Percentiles rank a stretch among this genome's conserved stretches.
These are phyloP conservation scores for Paraphoma sp. DNA, from an alignment of 2,329 filamentous ascomycete genomes.

Conservation along the genomic window DNA sequence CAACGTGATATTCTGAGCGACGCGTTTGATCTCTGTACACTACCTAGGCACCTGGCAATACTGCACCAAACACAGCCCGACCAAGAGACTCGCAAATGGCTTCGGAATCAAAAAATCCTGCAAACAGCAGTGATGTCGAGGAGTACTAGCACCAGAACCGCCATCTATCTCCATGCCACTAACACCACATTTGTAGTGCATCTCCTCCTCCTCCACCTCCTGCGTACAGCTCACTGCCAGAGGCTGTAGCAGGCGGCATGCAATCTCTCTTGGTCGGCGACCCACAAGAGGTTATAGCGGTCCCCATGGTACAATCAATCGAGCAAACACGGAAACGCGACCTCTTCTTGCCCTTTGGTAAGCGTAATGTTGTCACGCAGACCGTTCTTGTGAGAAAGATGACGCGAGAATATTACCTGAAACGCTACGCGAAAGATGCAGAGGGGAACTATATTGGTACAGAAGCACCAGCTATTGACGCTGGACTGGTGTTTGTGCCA, in stretches of 20 bases:
- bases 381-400: constrained; percentile 34
- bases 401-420: constrained; percentile 32
- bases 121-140: too few species aligned
- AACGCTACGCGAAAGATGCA: constrained; percentile 36
- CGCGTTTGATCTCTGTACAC: too few species aligned
- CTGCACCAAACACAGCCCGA: too few species aligned
- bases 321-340: constrained; percentile 4
- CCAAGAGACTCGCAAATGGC: too few species aligned
- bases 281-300: constrained; percentile 22
- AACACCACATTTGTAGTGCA: not conserved
- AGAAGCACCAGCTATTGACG: constrained; percentile 24
- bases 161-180: not conserved
- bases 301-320: constrained; percentile 21
- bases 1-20: too few species aligned
- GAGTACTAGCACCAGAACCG: too few species aligned
- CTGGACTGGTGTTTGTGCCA: constrained; percentile 34
- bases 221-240: constrained; percentile 11
- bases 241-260: constrained; percentile 17
- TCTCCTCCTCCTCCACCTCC: not conserved
- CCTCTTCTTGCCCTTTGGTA: not conserved
- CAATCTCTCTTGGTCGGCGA: constrained; percentile 17
- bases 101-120: too few species aligned
- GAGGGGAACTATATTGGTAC: constrained; percentile 39
- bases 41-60: too few species aligned
- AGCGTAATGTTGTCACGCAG: constrained; percentile 18